Conservation (phyloP, 805 yeast genomes). For the Blastobotrys attinorum region DNA sequence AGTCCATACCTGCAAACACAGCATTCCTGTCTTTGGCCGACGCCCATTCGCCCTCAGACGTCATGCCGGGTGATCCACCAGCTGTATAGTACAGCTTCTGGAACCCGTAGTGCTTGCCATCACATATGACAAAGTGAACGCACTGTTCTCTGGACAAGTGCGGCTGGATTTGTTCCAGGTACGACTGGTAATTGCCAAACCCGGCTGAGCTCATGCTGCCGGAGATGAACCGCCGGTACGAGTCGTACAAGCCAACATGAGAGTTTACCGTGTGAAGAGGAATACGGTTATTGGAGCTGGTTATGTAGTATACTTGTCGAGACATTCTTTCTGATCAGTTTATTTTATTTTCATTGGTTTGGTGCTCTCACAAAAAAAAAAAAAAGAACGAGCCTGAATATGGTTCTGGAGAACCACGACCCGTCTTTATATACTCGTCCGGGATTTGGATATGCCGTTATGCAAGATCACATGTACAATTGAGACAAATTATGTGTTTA, state of each 20-base stretch:
- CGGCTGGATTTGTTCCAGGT: constrained; percentile 3
- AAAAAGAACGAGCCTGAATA: too few species aligned
- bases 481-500: too few species aligned
- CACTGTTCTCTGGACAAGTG: neutral
- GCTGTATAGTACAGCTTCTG: constrained; percentile 2
- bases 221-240: constrained; percentile 1
- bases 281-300: neutral
- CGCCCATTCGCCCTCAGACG: constrained; percentile 3
- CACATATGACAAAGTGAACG: neutral
- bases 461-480: too few species aligned
- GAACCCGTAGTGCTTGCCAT: constrained; percentile 2
- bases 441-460: too few species aligned
- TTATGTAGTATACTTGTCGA: neutral
- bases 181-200: neutral
- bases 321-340: too few species aligned
- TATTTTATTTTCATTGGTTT: too few species aligned
- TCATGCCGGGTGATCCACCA: neutral
- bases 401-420: too few species aligned
- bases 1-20: neutral
- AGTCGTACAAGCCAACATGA: neutral
- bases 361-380: too few species aligned
- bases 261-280: neutral
- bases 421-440: too few species aligned
- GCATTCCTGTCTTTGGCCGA: neutral
- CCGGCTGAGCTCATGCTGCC: neutral